These are phyloP conservation scores for Betula pendula DNA, from an alignment of 306 rosid genomes.

Conservation along the genomic window DNA sequence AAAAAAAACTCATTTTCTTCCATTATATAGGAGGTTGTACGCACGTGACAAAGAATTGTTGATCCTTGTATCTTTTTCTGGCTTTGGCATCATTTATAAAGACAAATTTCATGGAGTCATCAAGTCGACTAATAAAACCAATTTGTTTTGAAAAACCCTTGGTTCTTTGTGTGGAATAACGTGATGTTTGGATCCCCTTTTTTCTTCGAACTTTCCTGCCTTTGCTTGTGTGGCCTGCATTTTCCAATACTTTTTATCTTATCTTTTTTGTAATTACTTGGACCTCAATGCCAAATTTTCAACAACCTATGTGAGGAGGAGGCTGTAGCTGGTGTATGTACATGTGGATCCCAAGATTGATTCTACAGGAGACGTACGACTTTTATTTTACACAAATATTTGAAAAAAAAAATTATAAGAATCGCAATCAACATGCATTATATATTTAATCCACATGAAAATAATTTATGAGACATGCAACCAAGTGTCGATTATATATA, in stretches of 20 bases:
- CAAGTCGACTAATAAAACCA: conserved; percentile 5
- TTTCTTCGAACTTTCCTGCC: neutral
- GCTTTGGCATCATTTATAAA: conserved; percentile 11
- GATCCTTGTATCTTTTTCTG: neutral
- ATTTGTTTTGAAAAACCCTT: conserved; percentile 17
- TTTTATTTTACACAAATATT: too few relatives aligned
- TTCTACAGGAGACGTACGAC: too few relatives aligned
- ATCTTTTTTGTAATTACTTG: conserved; percentile 19
- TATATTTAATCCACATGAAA: too few relatives aligned
- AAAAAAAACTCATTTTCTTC: too few relatives aligned
- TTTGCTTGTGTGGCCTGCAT: neutral
- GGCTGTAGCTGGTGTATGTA: too few relatives aligned
- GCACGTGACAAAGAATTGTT: conserved; percentile 24
- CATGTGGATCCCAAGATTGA: too few relatives aligned
- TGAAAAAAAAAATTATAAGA: too few relatives aligned
- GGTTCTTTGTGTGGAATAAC: conserved; percentile 18
- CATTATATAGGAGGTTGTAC: too few relatives aligned
- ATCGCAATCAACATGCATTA: too few relatives aligned
- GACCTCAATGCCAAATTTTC: conserved; percentile 10
- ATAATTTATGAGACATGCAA: too few relatives aligned
- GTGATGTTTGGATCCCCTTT: conserved; percentile 23
- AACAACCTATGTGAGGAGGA: conserved; percentile 6
- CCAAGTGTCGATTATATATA: too few relatives aligned
- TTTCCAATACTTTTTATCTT: neutral
- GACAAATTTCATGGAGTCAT: conserved; percentile 17